Conservation (phyloP, 2,329 filamentous ascomycete species). For the Atkinsonella texensis region DNA sequence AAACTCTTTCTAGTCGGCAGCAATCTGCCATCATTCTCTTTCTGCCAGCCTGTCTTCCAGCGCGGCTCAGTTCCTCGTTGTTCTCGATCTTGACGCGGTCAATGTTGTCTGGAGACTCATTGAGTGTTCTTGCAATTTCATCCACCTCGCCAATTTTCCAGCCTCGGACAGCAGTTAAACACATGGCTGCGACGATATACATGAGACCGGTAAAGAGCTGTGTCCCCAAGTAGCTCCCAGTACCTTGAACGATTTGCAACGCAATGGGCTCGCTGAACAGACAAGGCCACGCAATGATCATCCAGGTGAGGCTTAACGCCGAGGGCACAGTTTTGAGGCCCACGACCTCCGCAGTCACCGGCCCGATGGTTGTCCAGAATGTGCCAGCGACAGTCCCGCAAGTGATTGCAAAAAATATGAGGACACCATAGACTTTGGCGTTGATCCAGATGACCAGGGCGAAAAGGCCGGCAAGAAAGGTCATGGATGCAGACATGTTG, state of each 20-base stretch:
- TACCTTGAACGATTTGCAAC: constrained; percentile 35
- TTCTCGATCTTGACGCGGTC: constrained; percentile 19
- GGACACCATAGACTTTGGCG: constrained; percentile 47
- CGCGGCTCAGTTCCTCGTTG: constrained; percentile 17
- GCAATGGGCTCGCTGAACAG: constrained; percentile 58
- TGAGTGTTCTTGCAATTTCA: constrained; percentile 19
- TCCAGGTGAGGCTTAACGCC: constrained; percentile 57
- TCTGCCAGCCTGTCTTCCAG: constrained; percentile 18
- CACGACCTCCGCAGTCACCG: constrained; percentile 63
- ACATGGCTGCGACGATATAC: constrained; percentile 37
- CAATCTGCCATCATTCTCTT: constrained; percentile 21
- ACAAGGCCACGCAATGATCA: constrained; percentile 56
- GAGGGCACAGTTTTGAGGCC: constrained; percentile 57
- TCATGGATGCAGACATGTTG: constrained; percentile 57
- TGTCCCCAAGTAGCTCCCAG: constrained; percentile 36
- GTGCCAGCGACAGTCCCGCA: constrained; percentile 61
- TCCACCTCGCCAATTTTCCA: constrained; percentile 26
- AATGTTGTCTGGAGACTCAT: constrained; percentile 18
- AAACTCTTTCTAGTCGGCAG: constrained; percentile 18
- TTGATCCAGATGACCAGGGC: constrained; percentile 64
- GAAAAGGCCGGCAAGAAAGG: constrained; percentile 51
- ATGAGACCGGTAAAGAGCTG: constrained; percentile 50
- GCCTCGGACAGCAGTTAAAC: constrained; percentile 21
- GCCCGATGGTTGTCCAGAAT: constrained; percentile 57
- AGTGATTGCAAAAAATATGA: constrained; percentile 59